Evolutionary conservation across 2,329 filamentous ascomycete species (phyloP).

Genomic region (Byssoonygena ceratinophila): DNA sequence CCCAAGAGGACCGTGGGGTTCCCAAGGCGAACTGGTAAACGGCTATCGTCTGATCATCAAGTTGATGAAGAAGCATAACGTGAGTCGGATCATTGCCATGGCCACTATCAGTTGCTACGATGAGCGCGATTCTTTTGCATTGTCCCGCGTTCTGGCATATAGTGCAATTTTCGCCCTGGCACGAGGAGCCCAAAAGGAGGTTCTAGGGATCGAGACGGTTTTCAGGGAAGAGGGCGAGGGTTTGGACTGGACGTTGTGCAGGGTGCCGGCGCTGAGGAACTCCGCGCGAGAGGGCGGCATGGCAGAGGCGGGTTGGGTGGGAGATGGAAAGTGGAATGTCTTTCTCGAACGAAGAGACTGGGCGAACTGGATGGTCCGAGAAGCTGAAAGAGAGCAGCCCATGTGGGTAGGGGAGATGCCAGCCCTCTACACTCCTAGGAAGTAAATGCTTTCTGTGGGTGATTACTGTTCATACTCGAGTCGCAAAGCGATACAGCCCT

Average conservation of each 20-base stretch:
- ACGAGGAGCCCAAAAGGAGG: conserved; percentile 12
- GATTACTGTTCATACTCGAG: too few relatives aligned
- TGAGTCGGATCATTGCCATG: conserved; percentile 29
- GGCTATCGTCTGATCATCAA: conserved; percentile 19
- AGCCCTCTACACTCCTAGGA: conserved; percentile 13
- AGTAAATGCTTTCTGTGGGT: not conserved
- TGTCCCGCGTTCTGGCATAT: conserved; percentile 15
- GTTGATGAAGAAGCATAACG: conserved; percentile 24
- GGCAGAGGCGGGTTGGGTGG: conserved; percentile 17
- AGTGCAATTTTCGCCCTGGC: conserved; percentile 11
- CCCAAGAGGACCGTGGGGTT: conserved; percentile 4
- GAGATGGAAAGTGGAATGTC: conserved; percentile 12
- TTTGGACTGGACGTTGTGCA: conserved; percentile 16
- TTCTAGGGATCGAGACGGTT: conserved; percentile 14
- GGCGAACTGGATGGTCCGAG: conserved; percentile 18
- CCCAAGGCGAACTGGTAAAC: conserved; percentile 2
- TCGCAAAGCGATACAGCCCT: too few relatives aligned
- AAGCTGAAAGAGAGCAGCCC: conserved; percentile 15
- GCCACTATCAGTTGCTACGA: conserved; percentile 25
- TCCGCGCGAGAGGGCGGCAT: conserved; percentile 11
- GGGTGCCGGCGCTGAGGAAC: conserved; percentile 13
- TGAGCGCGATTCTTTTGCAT: conserved; percentile 20
- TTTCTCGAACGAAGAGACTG: conserved; percentile 16
- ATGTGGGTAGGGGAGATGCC: conserved; percentile 17
- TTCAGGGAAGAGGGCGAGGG: conserved; percentile 15